These are phyloP conservation scores for Codiaeum variegatum DNA, from an alignment of 441 rosid species.

Conservation along the genomic window DNA sequence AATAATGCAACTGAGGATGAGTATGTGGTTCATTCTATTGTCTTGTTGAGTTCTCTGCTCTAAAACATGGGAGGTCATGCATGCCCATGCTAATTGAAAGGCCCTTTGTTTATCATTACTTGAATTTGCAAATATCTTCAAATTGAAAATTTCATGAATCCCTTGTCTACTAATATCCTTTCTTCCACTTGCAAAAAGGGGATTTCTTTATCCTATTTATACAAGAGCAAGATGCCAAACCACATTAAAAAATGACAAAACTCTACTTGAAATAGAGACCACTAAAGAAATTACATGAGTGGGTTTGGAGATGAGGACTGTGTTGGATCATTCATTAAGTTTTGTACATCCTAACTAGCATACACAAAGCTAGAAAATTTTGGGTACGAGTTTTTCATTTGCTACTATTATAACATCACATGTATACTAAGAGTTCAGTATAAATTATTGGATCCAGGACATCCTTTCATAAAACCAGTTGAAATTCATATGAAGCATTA, in stretches of 20 bases:
- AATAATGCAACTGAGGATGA: too few relatives aligned
- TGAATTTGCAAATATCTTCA: not conserved
- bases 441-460: not conserved
- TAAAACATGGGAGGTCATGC: too few relatives aligned
- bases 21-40: too few relatives aligned
- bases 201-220: not conserved
- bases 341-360: not conserved
- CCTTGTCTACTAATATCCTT: not conserved
- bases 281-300: not conserved
- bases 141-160: not conserved
- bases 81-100: too few relatives aligned
- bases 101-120: too few relatives aligned
- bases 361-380: not conserved
- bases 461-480: not conserved
- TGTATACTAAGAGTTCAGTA: not conserved
- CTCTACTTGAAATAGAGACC: not conserved
- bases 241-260: not conserved
- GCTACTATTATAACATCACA: not conserved
- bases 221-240: not conserved
- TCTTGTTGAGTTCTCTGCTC: too few relatives aligned
- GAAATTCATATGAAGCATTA: conserved; percentile 7
- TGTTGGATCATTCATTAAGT: not conserved
- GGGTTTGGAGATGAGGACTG: not conserved
- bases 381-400: not conserved
- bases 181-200: not conserved